Percentiles rank a stretch among this genome's conserved stretches.
Conservation (phyloP, 2,329 filamentous ascomycete genomes). For the Alternaria sp. region DNA sequence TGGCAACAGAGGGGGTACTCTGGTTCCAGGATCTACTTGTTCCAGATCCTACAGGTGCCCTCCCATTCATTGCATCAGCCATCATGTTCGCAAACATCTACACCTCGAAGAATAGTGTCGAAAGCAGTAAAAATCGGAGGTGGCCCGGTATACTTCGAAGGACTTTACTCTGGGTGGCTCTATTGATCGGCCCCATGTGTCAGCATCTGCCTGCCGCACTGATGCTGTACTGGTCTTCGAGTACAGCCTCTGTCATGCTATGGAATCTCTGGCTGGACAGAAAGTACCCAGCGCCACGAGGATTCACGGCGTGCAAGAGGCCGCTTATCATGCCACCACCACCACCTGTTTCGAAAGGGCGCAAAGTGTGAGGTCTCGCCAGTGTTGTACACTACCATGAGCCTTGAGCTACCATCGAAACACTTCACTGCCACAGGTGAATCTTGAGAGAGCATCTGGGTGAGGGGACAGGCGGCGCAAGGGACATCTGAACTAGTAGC, state of each 20-base stretch:
- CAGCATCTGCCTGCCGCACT: slow-evolving; percentile 49
- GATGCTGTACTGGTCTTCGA: slow-evolving; percentile 51
- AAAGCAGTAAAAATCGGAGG: slow-evolving; percentile 11
- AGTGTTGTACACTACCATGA: background rate
- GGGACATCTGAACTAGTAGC: background rate
- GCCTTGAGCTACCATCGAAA: background rate
- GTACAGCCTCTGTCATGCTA: slow-evolving; percentile 42
- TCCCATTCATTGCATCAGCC: slow-evolving; percentile 58
- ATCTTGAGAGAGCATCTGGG: background rate
- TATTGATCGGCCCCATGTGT: slow-evolving; percentile 42
- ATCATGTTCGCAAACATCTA: slow-evolving; percentile 58
- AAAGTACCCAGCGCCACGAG: slow-evolving; percentile 34
- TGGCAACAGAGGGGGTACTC: slow-evolving; percentile 63
- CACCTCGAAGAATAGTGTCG: slow-evolving; percentile 27
- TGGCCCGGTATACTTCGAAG: slow-evolving; percentile 30
- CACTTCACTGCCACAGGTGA: background rate
- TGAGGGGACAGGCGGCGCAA: background rate
- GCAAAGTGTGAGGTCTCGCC: slow-evolving; percentile 4
- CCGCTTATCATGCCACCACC: slow-evolving; percentile 34
- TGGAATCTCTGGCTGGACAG: slow-evolving; percentile 44
- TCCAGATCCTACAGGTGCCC: slow-evolving; percentile 58
- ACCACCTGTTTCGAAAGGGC: slow-evolving; percentile 2
- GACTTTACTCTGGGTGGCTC: slow-evolving; percentile 34
- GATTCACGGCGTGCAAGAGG: slow-evolving; percentile 35
- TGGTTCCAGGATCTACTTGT: slow-evolving; percentile 66